Base-by-base conservation (phyloP, 768 basidiomycete species). In the Hemileccinum impolitum region DNA sequence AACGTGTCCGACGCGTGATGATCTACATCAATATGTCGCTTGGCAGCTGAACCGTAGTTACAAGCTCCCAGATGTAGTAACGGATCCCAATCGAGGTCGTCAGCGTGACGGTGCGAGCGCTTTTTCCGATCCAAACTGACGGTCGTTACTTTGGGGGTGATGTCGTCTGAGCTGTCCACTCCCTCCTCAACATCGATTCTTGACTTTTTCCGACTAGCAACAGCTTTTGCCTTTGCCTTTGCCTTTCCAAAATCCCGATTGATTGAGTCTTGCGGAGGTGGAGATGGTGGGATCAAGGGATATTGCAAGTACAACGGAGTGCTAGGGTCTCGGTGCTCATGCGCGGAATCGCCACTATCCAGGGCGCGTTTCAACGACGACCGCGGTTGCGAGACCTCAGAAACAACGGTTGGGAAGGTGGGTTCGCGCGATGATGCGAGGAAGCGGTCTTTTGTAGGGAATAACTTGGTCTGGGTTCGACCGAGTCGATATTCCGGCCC, bases 211-310 rank as follows among this genome's bases (percentile, higher is more conserved):
- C 79, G 70, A 48, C 59, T 46, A 19, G 52, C 47, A n/a, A 54
- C 55, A n/a, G 56, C 48, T 46, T 68, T 75, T 12, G 62, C 64
- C 50, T 72, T 78, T 32, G 65, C 69, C 51, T 72, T 78, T 32
- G 65, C 69, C 57, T 75, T 79, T 21, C 67, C 60, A 70, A 64
- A 25, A 52, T 61, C 57, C 61, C 69, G 45, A 44, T 48, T 44
- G 62, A 53, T 52, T 19, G 62, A 52, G 32, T 68, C 61, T 19
- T 67, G 68, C 3, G 76, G 75, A 15, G 84, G 81, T n/a, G 87
- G 87, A 15, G 87, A 86, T 15, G 86, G 85, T 7, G 85, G 84
- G 45, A 87, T 62, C 41, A 87, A 75, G 23, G 58, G 45, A 18
- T 63, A 58, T 7, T 69, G 66, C 42, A 64, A 40, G 32, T 48